These are phyloP conservation scores for Trichosporon coremiiforme DNA, from an alignment of 1,284 basidiomycete species.

Conservation along the genomic window DNA sequence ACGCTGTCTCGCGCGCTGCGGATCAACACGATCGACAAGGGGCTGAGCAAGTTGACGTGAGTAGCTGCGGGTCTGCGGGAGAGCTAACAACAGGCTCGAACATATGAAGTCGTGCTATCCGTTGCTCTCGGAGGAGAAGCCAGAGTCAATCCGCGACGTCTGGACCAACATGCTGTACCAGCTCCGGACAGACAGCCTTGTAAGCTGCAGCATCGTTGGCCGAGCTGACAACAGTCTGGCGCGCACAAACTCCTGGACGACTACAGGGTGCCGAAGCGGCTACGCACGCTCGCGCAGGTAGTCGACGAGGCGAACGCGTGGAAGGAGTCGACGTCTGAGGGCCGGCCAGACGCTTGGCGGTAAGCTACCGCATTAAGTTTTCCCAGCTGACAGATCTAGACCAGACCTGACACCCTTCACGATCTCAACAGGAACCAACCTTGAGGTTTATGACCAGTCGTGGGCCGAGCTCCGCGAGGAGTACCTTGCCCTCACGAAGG, in stretches of 20 bases:
- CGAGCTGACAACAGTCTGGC: slow-evolving; percentile 31
- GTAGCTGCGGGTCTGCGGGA: slow-evolving; percentile 25
- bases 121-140: slow-evolving; percentile 36
- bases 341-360: slow-evolving; percentile 50
- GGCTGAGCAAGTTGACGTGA: slow-evolving; percentile 52
- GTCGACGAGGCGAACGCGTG: slow-evolving; percentile 44
- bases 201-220: slow-evolving; percentile 25
- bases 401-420: slow-evolving; percentile 48
- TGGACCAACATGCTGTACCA: slow-evolving; percentile 36
- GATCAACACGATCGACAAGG: slow-evolving; percentile 45
- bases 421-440: slow-evolving; percentile 43
- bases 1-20: slow-evolving; percentile 47
- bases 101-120: slow-evolving; percentile 49
- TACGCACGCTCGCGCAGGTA: slow-evolving; percentile 43
- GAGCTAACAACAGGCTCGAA: slow-evolving; percentile 34
- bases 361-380: slow-evolving; percentile 26
- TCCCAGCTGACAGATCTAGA: slow-evolving; percentile 27
- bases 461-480: slow-evolving; percentile 46
- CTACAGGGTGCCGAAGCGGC: slow-evolving; percentile 41
- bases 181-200: slow-evolving; percentile 42
- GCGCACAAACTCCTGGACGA: slow-evolving; percentile 41
- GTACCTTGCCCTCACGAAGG: slow-evolving; percentile 46
- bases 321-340: slow-evolving; percentile 26
- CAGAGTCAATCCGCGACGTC: slow-evolving; percentile 39
- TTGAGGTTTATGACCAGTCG: slow-evolving; percentile 51